Conservation (phyloP, 1,284 basidiomycete genomes). For the Austroboletus novae-zelandiae region DNA sequence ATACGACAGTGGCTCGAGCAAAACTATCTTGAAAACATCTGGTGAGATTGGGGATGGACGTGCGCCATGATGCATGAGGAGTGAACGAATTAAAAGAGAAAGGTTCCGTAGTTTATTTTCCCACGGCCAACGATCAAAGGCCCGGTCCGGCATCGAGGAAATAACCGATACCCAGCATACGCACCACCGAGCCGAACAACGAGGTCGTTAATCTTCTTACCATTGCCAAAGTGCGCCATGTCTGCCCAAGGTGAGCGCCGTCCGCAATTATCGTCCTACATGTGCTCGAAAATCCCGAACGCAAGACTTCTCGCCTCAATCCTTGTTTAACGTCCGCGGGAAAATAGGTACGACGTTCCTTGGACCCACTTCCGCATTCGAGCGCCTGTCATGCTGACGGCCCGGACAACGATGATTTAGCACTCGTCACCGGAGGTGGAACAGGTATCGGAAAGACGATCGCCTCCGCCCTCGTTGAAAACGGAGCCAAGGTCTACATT, state of each 20-base stretch:
- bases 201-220: background rate
- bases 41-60: too few relatives aligned
- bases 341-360: conserved; percentile 57
- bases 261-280: background rate
- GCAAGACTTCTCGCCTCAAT: conserved; percentile 55
- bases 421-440: conserved; percentile 78
- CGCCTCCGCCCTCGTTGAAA: conserved; percentile 75
- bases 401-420: conserved; percentile 34
- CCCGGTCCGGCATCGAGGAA: background rate
- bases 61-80: too few relatives aligned
- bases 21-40: too few relatives aligned
- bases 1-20: too few relatives aligned
- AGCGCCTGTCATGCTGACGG: conserved; percentile 3
- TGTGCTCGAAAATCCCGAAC: background rate
- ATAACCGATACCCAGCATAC: background rate
- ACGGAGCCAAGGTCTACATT: conserved; percentile 84
- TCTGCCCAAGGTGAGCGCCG: conserved; percentile 11
- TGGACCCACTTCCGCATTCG: background rate
- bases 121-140: too few relatives aligned
- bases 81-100: too few relatives aligned
- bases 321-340: conserved; percentile 72
- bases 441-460: conserved; percentile 83
- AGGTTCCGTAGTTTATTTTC: too few relatives aligned
- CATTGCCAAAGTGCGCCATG: conserved; percentile 8
- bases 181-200: background rate